A percentile compares a stretch with the other conserved stretches of the same genome.
phyloP scores from a whole-genome alignment of 176 grass and related monocot species.

The Carex pumila region DNA sequence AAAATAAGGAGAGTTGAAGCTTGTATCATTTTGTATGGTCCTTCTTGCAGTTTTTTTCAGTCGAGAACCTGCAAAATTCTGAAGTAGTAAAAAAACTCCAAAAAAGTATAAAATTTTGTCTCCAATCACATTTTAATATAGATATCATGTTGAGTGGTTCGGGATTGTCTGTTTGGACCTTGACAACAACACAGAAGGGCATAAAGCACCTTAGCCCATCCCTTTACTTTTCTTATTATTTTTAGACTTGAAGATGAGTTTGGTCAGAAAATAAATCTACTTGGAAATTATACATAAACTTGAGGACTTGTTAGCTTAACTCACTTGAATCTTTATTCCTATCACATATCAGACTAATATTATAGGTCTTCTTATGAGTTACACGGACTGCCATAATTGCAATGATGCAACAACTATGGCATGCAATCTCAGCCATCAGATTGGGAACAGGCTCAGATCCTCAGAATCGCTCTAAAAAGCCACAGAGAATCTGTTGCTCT shows the following conservation, averaged over 20 bases:
- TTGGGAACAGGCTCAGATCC: background rate
- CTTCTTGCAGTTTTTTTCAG: slow-evolving; percentile 9
- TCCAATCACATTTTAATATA: too few relatives aligned
- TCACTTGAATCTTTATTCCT: background rate
- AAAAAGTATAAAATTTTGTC: too few relatives aligned
- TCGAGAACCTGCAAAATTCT: background rate
- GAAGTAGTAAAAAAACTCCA: too few relatives aligned
- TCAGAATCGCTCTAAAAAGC: background rate
- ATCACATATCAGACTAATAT: background rate
- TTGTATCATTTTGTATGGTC: slow-evolving; percentile 5
- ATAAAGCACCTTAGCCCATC: too few relatives aligned
- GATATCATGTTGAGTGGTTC: too few relatives aligned
- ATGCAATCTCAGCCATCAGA: background rate
- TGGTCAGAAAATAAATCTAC: background rate
- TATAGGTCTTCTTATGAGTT: background rate
- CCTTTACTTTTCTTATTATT: background rate
- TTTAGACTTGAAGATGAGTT: background rate
- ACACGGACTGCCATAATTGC: background rate
- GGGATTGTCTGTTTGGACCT: too few relatives aligned
- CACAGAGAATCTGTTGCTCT: background rate
- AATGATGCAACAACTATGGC: background rate
- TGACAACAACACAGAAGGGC: too few relatives aligned
- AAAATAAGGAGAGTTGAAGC: slow-evolving; percentile 14
- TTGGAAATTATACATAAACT: background rate
- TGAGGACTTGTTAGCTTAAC: background rate